These are phyloP conservation scores for Agrocybe praecox DNA, from an alignment of 768 basidiomycete species.

Conservation along the genomic window DNA sequence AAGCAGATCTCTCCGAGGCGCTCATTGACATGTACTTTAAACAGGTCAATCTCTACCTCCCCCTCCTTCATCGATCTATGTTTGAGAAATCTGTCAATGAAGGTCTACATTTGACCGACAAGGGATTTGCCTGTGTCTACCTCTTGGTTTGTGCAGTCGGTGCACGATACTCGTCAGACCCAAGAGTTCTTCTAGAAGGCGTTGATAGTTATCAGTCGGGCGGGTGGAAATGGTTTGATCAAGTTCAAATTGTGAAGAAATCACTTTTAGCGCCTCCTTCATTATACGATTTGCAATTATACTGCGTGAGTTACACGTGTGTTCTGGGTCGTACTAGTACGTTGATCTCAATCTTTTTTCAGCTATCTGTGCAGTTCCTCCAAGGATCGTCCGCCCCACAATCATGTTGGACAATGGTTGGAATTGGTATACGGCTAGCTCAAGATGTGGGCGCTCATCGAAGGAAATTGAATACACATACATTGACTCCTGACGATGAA, in stretches of 20 bases:
- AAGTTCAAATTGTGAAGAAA: slow-evolving; percentile 66
- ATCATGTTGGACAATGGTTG: slow-evolving; percentile 69
- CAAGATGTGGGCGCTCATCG: slow-evolving; percentile 82
- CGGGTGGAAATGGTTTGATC: slow-evolving; percentile 72
- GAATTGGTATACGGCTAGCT: slow-evolving; percentile 71
- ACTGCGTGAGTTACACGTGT: slow-evolving; percentile 42
- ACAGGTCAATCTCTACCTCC: slow-evolving; percentile 55
- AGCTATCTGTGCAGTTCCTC: slow-evolving; percentile 59
- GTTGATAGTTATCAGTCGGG: slow-evolving; percentile 42
- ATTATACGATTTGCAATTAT: slow-evolving; percentile 76
- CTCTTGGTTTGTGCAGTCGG: slow-evolving; percentile 75
- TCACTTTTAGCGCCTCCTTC: slow-evolving; percentile 65
- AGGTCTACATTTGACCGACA: slow-evolving; percentile 50
- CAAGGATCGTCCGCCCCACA: slow-evolving; percentile 63
- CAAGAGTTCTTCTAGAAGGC: slow-evolving; percentile 48
- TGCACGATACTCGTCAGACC: slow-evolving; percentile 60
- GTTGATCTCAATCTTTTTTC: not conserved
- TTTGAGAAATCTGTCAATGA: slow-evolving; percentile 56
- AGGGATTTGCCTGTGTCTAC: slow-evolving; percentile 58
- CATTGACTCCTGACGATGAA: slow-evolving; percentile 61
- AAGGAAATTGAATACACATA: slow-evolving; percentile 32
- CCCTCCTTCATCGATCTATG: slow-evolving; percentile 73
- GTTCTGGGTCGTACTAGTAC: not conserved
- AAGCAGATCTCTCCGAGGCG: slow-evolving; percentile 45
- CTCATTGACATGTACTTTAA: slow-evolving; percentile 71